Conservation (phyloP, 179 eudicot species). For the Carnegiea gigantea region DNA sequence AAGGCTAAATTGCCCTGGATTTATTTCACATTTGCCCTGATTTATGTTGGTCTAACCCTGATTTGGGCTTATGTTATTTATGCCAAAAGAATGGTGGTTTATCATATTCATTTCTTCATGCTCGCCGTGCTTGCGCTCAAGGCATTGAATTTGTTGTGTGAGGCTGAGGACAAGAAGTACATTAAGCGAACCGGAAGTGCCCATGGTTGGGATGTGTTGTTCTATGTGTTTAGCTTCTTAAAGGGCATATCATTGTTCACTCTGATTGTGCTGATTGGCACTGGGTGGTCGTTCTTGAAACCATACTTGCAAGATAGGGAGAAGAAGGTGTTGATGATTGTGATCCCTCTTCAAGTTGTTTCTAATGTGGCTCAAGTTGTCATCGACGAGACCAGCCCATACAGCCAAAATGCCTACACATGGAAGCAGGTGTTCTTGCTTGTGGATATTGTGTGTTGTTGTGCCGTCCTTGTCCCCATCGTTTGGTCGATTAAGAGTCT, state of each 20-base stretch:
- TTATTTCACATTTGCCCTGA: slow-evolving; percentile 42
- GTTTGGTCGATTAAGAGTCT: slow-evolving; percentile 67
- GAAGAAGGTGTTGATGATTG: slow-evolving; percentile 67
- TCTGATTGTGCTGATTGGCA: slow-evolving; percentile 69
- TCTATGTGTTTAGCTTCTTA: slow-evolving; percentile 56
- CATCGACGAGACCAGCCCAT: slow-evolving; percentile 63
- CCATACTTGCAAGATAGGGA: slow-evolving; percentile 64
- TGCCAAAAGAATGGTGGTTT: slow-evolving; percentile 34
- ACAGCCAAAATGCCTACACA: slow-evolving; percentile 40
- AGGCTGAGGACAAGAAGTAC: slow-evolving; percentile 54
- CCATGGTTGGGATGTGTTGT: slow-evolving; percentile 78
- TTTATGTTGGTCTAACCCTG: slow-evolving; percentile 28
- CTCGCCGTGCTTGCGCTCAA: slow-evolving; percentile 46
- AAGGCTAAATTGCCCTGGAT: slow-evolving; percentile 44
- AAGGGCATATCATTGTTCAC: slow-evolving; percentile 62
- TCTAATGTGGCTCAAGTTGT: slow-evolving; percentile 68
- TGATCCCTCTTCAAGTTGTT: slow-evolving; percentile 67
- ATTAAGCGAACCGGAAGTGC: slow-evolving; percentile 53
- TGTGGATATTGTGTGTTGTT: slow-evolving; percentile 62
- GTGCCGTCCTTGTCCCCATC: slow-evolving; percentile 66
- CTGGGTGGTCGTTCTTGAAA: slow-evolving; percentile 78
- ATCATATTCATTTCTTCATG: slow-evolving; percentile 54
- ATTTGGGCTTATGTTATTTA: slow-evolving; percentile 40
- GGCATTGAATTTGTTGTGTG: slow-evolving; percentile 53
- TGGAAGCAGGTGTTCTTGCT: slow-evolving; percentile 63